Percentiles rank a stretch among this genome's conserved stretches.
Evolutionary conservation across 176 grass and related monocot species (phyloP).

Genomic region (Chrysopogon serrulatus): DNA sequence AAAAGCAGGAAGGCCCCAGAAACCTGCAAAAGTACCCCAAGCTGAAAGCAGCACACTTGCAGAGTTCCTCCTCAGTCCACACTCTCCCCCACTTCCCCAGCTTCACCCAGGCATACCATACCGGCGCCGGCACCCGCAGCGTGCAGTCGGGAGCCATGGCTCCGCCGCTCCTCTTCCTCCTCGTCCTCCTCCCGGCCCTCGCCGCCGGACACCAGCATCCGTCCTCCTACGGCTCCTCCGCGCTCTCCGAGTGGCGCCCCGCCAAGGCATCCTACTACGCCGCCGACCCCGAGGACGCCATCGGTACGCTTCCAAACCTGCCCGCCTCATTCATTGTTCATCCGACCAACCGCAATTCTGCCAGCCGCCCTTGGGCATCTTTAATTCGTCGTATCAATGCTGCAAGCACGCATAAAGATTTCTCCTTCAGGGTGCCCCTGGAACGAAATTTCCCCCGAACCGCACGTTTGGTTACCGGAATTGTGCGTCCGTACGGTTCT

Average conservation of each 20-base stretch:
- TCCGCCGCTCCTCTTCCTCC: slow-evolving; percentile 23
- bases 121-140: background rate
- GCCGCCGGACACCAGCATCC: slow-evolving; percentile 50
- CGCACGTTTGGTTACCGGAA: slow-evolving; percentile 3
- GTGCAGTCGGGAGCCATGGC: slow-evolving; percentile 38
- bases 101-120: slow-evolving; percentile 6
- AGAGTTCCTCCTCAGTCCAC: background rate
- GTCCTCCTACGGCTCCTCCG: slow-evolving; percentile 49
- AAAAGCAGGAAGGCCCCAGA: slow-evolving; percentile 29
- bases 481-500: slow-evolving; percentile 16
- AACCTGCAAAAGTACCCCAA: slow-evolving; percentile 1
- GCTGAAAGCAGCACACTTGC: background rate
- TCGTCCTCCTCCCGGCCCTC: slow-evolving; percentile 39
- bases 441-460: background rate
- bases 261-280: slow-evolving; percentile 97
- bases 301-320: slow-evolving; percentile 43
- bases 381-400: background rate
- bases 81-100: background rate
- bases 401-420: background rate
- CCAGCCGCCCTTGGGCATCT: background rate
- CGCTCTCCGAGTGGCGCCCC: slow-evolving; percentile 84
- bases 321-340: background rate
- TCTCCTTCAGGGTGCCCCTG: background rate
- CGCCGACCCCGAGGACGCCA: slow-evolving; percentile 82
- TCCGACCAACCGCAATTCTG: background rate